Base-by-base conservation (phyloP, 495 filamentous ascomycete genomes). In the Pyrenopolyporus hunteri region DNA sequence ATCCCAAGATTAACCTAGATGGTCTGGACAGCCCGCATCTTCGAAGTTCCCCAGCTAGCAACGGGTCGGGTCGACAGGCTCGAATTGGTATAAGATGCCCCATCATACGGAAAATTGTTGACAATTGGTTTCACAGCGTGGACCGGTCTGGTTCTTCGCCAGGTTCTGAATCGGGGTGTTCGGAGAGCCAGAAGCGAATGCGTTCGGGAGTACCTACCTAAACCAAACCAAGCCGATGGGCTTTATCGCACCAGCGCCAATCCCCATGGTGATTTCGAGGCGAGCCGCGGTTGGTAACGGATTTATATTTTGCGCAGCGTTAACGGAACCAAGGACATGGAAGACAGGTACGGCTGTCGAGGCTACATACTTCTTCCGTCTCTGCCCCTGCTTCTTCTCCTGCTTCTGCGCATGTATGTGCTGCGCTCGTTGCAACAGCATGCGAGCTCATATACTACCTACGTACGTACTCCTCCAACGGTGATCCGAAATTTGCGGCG, bases 201-300 rank as follows among this genome's bases (percentile, higher is more conserved):
- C 36, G 25, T 64, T 60, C 62, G 63, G 63, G 50, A 66, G 58
- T 54, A 67, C 63, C 33, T 66, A 53, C 57, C 62, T 54, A 51
- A 65, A 55, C 37, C 3, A 42, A 42, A 11, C 55, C 48, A 49
- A 59, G n/a, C n/a, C n/a, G n/a, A n/a, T n/a, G 44, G 17, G 52
- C 14, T 50, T 54, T 29, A 31, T 45, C 31, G 36, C 37, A 49
- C 49, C 25, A 33, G 11, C 20, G 11, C 47, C n/a, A n/a, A n/a
- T n/a, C n/a, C n/a, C 13, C 31, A 52, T 37, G 33, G 23, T 9
- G 16, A 33, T 16, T n/a, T n/a, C n/a, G 32, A 35, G 40, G 16
- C 13, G 14, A 29, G 19, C 13, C 25, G 25, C n/a, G n/a, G 37
- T 45, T 37, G 44, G 45, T 33, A 51, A 56, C 39, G 37, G 19